Percentiles rank a stretch among this genome's conserved stretches.
These are phyloP conservation scores for Wallacemonas sp. DNA, from an alignment of 208 protist genomes.

Conservation along the genomic window DNA sequence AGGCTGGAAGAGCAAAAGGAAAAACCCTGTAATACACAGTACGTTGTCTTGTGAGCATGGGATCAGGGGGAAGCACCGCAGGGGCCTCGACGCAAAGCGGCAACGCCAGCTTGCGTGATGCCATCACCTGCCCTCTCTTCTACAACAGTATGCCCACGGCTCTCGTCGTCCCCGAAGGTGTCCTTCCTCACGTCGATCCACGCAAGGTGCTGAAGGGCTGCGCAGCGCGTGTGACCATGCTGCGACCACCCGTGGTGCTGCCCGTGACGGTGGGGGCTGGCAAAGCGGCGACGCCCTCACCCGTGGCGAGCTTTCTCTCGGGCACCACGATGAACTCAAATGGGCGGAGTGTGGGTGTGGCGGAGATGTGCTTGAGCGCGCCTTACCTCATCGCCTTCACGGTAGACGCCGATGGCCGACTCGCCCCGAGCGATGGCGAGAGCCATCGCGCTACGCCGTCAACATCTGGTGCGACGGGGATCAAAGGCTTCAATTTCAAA, in stretches of 20 bases:
- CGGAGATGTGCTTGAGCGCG: slow-evolving; percentile 15
- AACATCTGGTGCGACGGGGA: neutral
- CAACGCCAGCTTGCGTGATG: neutral
- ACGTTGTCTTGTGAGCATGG: too few relatives aligned
- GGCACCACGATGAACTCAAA: neutral
- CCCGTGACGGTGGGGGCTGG: too few relatives aligned
- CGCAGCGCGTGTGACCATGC: slow-evolving; percentile 28
- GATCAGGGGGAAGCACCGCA: neutral
- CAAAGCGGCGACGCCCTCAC: neutral
- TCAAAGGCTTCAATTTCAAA: slow-evolving; percentile 23
- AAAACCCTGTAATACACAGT: too few relatives aligned
- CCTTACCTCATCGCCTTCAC: slow-evolving; percentile 20
- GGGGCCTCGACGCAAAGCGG: too few relatives aligned
- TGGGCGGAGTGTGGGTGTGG: slow-evolving; percentile 5
- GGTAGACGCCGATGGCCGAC: slow-evolving; percentile 20
- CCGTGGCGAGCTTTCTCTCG: slow-evolving; percentile 8
- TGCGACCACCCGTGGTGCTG: slow-evolving; percentile 14
- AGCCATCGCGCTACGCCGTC: neutral
- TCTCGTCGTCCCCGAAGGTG: slow-evolving; percentile 22
- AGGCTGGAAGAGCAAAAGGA: too few relatives aligned
- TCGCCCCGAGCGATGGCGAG: slow-evolving; percentile 10
- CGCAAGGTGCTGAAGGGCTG: slow-evolving; percentile 27
- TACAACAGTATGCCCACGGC: slow-evolving; percentile 30
- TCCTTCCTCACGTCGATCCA: slow-evolving; percentile 15
- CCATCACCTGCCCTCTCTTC: slow-evolving; percentile 24